Percentiles rank a stretch among this genome's conserved stretches.
Conservation (phyloP, 768 basidiomycete genomes). For the Lactifluus rugatus region DNA sequence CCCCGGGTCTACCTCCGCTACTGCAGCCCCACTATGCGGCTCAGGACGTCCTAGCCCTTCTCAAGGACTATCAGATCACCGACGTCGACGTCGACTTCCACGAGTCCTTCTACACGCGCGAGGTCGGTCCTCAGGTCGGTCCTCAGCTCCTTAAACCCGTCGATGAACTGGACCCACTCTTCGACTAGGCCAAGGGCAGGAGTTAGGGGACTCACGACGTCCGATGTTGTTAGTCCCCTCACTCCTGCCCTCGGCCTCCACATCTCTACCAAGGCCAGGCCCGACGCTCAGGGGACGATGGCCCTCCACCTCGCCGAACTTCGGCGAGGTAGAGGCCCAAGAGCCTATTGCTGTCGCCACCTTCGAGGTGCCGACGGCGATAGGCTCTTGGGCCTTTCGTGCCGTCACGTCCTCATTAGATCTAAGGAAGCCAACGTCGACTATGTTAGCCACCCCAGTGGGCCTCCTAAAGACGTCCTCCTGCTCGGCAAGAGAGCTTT, state of each 20-base stretch:
- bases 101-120: conserved; percentile 24
- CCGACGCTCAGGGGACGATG: conserved; percentile 27
- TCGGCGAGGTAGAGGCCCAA: too few relatives aligned
- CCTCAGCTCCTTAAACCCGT: conserved; percentile 27
- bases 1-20: conserved; percentile 23
- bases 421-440: too few relatives aligned
- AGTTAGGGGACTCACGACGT: too few relatives aligned
- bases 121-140: conserved; percentile 27
- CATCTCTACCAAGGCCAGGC: conserved; percentile 29
- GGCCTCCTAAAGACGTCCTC: too few relatives aligned
- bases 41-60: conserved; percentile 27
- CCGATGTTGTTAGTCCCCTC: conserved; percentile 26
- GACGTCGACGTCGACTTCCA: conserved; percentile 33
- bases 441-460: too few relatives aligned
- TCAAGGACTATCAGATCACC: conserved; percentile 25
- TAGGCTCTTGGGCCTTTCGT: too few relatives aligned
- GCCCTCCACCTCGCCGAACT: conserved; percentile 31
- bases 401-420: too few relatives aligned
- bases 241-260: conserved; percentile 29
- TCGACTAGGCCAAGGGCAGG: too few relatives aligned
- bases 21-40: conserved; percentile 23
- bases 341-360: too few relatives aligned
- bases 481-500: conserved; percentile 15
- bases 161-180: conserved; percentile 24
- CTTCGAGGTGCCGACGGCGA: conserved; percentile 14